Evolutionary conservation across 345 rosid species (phyloP).

Genomic region (Brassica juncea): DNA sequence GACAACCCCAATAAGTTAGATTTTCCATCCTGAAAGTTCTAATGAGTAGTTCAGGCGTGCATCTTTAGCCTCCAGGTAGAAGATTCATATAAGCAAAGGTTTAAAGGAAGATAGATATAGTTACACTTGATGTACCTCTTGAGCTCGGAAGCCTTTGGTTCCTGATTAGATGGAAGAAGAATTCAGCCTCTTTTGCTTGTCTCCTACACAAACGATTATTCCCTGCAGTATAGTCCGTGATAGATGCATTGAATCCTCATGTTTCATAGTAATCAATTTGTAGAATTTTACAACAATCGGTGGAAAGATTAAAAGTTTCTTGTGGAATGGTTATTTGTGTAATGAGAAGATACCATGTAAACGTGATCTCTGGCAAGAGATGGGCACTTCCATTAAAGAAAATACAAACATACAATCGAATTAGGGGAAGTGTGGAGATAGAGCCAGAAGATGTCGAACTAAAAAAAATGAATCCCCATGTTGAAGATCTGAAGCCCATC

Average conservation of each 20-base stretch:
- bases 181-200: not conserved
- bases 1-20: not conserved
- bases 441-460: not conserved
- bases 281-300: not conserved
- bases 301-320: not conserved
- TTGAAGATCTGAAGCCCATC: too few species aligned
- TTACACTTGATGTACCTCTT: not conserved
- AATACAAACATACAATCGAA: not conserved
- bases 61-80: not conserved
- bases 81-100: not conserved
- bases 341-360: not conserved
- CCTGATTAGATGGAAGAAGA: not conserved
- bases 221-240: not conserved
- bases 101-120: not conserved
- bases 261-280: not conserved
- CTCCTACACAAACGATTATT: not conserved
- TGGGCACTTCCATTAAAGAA: not conserved
- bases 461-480: too few species aligned
- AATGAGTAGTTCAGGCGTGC: not conserved
- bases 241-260: not conserved
- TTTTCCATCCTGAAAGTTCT: not conserved
- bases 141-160: not conserved
- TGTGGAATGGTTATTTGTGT: not conserved
- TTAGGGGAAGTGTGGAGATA: not conserved
- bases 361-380: not conserved